Base-by-base conservation (phyloP, 139 green algal genomes). In the Tetradesmus obliquus region DNA sequence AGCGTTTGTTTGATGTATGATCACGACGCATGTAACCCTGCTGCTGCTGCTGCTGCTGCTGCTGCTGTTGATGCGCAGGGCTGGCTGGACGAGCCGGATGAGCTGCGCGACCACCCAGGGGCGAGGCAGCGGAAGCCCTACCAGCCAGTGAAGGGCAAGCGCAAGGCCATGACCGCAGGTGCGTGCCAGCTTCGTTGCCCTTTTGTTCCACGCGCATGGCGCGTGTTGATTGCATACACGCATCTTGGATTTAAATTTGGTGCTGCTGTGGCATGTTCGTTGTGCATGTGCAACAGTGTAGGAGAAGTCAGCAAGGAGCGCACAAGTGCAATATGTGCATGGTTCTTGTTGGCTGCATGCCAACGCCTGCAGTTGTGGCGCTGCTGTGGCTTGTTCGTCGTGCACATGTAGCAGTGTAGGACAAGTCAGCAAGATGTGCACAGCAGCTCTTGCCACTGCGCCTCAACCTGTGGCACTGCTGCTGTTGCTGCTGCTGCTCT, bases 41-140 rank as follows among this genome's bases (percentile, higher is more conserved):
- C 79, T 55, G n/a, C 10, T 19, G 22, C 9, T 55, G 0, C 0
- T 62, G 5, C 5, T 24, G 66, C 32, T 85, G 80, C 45, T 24
- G 32, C 15, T 85, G 54, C 24, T 86, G 0, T 12, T 66, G 15
- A 5, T 54, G 2, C 58, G 8, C 60, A 90, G 86, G 76, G 32
- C 9, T 97, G 94, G 93, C 79, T 91, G 55, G 92, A 90, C 88
- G 92, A 92, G 71, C 83, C 87, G 54, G 91, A 92, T 80, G 84
- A 84, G 15, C 6, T 53, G 53, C 91, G 94, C 2, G 93, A 94
- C 71, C 94, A 96, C 80, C 76, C 88, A 57, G 88, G 88, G 2
- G 88, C 88, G 0, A 9, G 88, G 55, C 88, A 91, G 76, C 80
- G 88, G 57, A 5, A 24, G 32, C 10, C 88, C 10, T 91, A 91